phyloP scores from a whole-genome alignment of 148 eudicot genomes.

The Limonium bicolor region DNA sequence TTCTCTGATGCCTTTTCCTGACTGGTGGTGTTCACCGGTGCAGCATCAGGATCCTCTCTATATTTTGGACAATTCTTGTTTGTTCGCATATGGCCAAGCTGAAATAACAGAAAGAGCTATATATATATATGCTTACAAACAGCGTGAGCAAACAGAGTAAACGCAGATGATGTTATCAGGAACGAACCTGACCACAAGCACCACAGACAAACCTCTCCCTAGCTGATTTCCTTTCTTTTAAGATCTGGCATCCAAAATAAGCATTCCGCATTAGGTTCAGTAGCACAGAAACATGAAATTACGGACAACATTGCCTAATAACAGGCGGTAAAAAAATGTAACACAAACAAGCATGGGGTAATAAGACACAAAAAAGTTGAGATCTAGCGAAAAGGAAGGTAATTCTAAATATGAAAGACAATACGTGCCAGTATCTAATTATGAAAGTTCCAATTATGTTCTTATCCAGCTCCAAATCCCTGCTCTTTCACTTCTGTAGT shows the following conservation, averaged over 20 bases:
- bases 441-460: no score
- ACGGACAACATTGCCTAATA: no score
- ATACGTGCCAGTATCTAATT: no score
- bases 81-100: conserved; percentile 98
- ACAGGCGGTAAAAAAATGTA: no score
- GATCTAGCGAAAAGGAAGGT: no score
- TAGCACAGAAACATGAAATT: no score
- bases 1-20: conserved; percentile 35
- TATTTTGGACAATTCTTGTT: conserved; percentile 90
- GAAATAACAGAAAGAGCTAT: conserved; percentile 8
- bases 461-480: no score
- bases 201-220: conserved; percentile 96
- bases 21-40: conserved; percentile 38
- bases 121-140: neutral
- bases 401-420: no score
- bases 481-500: no score
- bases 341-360: no score
- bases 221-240: conserved; percentile 83
- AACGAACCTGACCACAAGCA: conserved; percentile 89
- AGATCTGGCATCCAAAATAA: conserved; percentile 26
- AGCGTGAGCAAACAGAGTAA: neutral
- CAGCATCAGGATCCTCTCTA: conserved; percentile 59
- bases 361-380: no score
- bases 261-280: neutral
- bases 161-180: neutral